A percentile compares a stretch with the other conserved stretches of the same genome.
Evolutionary conservation across 1,139 yeast genomes (phyloP).

Genomic region (Debaryomyces robertsiae): DNA sequence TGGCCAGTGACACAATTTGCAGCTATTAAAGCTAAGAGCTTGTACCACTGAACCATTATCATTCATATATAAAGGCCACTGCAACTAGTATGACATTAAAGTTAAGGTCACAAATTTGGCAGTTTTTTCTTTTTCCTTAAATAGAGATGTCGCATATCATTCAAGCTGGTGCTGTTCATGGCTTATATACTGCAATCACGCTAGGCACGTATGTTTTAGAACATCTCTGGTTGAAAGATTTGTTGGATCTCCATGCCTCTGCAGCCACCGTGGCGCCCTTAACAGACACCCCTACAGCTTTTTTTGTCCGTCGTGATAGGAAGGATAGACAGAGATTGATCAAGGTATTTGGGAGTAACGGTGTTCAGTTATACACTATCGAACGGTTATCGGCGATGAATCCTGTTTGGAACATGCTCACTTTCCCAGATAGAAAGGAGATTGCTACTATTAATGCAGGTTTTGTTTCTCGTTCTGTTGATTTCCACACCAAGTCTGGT

Average conservation of each 20-base stretch:
- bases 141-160: constrained; percentile 26
- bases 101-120: too few species aligned
- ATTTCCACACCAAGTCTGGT: constrained; percentile 51
- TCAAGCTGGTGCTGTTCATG: constrained; percentile 48
- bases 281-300: constrained; percentile 40
- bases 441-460: constrained; percentile 57
- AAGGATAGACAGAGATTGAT: constrained; percentile 42
- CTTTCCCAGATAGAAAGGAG: constrained; percentile 48
- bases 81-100: too few species aligned
- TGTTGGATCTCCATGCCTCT: constrained; percentile 37
- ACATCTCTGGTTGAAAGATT: constrained; percentile 36
- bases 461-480: constrained; percentile 45
- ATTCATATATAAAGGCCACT: too few species aligned
- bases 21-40: not conserved
- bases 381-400: constrained; percentile 53
- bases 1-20: constrained; percentile 5
- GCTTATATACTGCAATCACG: constrained; percentile 39
- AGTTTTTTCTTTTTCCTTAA: not conserved
- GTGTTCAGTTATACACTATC: constrained; percentile 48
- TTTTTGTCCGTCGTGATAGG: constrained; percentile 52
- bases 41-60: not conserved
- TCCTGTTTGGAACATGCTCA: constrained; percentile 55
- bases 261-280: constrained; percentile 43
- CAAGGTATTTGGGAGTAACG: constrained; percentile 49
- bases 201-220: constrained; percentile 42